phyloP scores from a whole-genome alignment of 208 protist species.

The Acanthamoeba triangularis region DNA sequence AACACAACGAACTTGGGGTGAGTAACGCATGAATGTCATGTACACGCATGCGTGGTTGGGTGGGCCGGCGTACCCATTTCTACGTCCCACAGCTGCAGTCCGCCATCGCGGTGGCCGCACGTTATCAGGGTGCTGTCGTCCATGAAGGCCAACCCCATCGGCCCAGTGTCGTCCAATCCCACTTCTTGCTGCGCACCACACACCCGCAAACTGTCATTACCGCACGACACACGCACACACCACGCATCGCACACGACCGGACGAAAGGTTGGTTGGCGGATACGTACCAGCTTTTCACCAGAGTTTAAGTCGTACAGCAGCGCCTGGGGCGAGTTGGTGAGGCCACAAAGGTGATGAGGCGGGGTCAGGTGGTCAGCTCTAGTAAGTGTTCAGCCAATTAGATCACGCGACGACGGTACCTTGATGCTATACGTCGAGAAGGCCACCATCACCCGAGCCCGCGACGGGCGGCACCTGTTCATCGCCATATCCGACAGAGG shows the following conservation, averaged over 20 bases:
- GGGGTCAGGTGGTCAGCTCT: no score
- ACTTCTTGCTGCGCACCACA: neutral
- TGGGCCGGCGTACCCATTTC: neutral
- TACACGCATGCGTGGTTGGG: neutral
- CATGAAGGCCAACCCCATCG: neutral
- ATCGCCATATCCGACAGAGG: neutral
- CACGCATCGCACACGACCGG: no score
- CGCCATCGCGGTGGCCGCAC: neutral
- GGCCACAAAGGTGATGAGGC: no score
- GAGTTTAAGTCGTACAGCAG: constrained; percentile 5
- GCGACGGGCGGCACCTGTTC: neutral
- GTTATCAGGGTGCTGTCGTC: neutral
- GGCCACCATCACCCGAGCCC: neutral
- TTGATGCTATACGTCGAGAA: neutral
- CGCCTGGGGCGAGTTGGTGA: neutral
- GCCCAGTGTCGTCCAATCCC: neutral
- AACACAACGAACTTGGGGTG: neutral
- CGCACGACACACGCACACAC: neutral
- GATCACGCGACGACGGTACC: neutral
- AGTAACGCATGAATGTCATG: neutral
- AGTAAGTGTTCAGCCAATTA: no score
- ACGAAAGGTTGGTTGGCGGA: no score
- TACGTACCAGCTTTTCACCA: neutral
- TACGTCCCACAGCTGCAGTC: neutral
- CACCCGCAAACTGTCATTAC: neutral